phyloP scores from a whole-genome alignment of 1,139 yeast species.

The Suzukiozyma palmioleophila region DNA sequence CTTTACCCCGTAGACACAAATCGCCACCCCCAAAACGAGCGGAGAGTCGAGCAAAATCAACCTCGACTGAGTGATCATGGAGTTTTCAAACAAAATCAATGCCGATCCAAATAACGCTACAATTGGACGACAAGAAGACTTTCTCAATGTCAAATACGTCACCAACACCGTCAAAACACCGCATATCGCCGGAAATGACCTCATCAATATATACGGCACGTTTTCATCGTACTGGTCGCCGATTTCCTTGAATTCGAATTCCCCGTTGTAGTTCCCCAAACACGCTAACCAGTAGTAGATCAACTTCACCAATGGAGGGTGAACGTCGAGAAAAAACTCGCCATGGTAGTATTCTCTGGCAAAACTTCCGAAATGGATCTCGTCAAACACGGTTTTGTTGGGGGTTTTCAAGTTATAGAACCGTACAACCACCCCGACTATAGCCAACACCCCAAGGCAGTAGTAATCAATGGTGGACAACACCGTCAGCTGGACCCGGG shows the following conservation, averaged over 20 bases:
- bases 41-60: slow-evolving; percentile 49
- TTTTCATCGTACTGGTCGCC: slow-evolving; percentile 28
- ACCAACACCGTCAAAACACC: slow-evolving; percentile 44
- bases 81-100: slow-evolving; percentile 49
- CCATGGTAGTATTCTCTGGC: slow-evolving; percentile 51
- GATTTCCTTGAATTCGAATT: slow-evolving; percentile 25
- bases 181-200: slow-evolving; percentile 29
- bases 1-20: slow-evolving; percentile 43
- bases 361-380: slow-evolving; percentile 54
- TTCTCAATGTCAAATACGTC: slow-evolving; percentile 46
- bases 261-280: slow-evolving; percentile 43
- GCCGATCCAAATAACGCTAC: slow-evolving; percentile 43
- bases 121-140: slow-evolving; percentile 37
- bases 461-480: slow-evolving; percentile 12
- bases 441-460: background rate
- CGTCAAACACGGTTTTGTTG: slow-evolving; percentile 71
- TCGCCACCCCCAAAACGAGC: slow-evolving; percentile 41
- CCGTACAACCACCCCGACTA: background rate
- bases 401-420: background rate
- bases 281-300: slow-evolving; percentile 41
- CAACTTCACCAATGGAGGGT: slow-evolving; percentile 59
- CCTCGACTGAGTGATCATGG: slow-evolving; percentile 49
- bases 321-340: slow-evolving; percentile 54
- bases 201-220: slow-evolving; percentile 34
- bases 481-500: slow-evolving; percentile 8